A percentile compares a stretch with the other conserved stretches of the same genome.
Evolutionary conservation across 2,329 filamentous ascomycete genomes (phyloP).

Genomic region (Beauveria sp.): DNA sequence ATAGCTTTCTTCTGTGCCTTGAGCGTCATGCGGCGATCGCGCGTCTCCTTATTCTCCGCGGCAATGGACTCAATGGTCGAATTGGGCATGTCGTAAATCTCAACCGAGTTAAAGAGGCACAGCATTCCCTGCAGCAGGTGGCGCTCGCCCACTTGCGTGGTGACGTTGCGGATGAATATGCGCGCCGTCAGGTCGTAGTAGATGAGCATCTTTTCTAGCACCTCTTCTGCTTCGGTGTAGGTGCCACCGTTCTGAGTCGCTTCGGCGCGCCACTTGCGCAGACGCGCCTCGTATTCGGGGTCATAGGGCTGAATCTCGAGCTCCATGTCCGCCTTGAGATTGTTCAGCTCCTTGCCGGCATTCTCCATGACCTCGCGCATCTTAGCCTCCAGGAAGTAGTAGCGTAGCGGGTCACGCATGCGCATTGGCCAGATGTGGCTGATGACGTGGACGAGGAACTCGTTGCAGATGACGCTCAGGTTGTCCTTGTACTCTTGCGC

Average conservation of each 20-base stretch:
- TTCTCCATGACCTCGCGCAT: constrained; percentile 39
- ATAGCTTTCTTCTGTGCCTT: constrained; percentile 24
- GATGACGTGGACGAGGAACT: constrained; percentile 44
- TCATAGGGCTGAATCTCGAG: constrained; percentile 47
- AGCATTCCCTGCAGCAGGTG: constrained; percentile 45
- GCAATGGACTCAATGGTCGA: constrained; percentile 41
- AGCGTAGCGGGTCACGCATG: constrained; percentile 43
- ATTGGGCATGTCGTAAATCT: constrained; percentile 40
- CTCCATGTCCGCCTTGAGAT: constrained; percentile 42
- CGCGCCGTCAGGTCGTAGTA: constrained; percentile 47
- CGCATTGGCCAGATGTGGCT: constrained; percentile 42
- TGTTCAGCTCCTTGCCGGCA: constrained; percentile 38
- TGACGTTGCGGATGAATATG: constrained; percentile 45
- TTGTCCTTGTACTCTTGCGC: constrained; percentile 49
- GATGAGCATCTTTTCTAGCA: constrained; percentile 48
- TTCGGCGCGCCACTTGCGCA: constrained; percentile 38
- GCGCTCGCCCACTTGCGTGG: constrained; percentile 44
- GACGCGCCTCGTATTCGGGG: constrained; percentile 44
- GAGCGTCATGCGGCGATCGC: constrained; percentile 39
- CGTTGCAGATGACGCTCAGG: constrained; percentile 45
- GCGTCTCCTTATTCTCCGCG: constrained; percentile 45
- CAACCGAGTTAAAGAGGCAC: constrained; percentile 44
- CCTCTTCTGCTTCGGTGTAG: constrained; percentile 45
- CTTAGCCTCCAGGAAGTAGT: constrained; percentile 41
- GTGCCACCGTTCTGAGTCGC: constrained; percentile 35